phyloP scores from a whole-genome alignment of 192 early-diverging fungal genomes.

The Umbelopsis ramanniana region DNA sequence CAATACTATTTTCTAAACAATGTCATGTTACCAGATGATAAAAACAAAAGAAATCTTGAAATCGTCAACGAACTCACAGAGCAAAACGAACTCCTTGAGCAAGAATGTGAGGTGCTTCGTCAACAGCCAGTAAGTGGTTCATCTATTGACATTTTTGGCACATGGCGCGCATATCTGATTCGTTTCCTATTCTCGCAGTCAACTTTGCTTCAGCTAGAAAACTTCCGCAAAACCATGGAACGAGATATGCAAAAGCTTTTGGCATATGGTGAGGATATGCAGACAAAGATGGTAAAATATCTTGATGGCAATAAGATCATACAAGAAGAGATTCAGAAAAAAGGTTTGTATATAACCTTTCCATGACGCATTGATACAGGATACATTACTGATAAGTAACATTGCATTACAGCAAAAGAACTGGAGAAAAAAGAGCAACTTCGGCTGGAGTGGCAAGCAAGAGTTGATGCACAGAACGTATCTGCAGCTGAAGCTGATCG shows the following conservation, averaged over 20 bases:
- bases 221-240: conserved; percentile 3
- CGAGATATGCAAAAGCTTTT: conserved; percentile 17
- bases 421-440: not conserved
- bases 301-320: conserved; percentile 13
- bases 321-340: conserved; percentile 16
- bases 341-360: not conserved
- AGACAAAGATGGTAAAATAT: conserved; percentile 8
- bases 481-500: conserved; percentile 19
- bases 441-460: conserved; percentile 14
- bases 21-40: not conserved
- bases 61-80: not conserved
- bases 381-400: not conserved
- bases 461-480: conserved; percentile 12
- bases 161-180: not conserved
- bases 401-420: not conserved
- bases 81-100: not conserved
- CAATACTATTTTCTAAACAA: not conserved
- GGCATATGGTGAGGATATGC: conserved; percentile 15
- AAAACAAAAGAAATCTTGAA: conserved; percentile 12
- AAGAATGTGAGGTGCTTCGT: conserved; percentile 11
- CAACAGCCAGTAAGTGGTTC: not conserved
- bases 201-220: conserved; percentile 6
- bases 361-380: not conserved
- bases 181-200: not conserved
- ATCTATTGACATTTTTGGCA: not conserved